A percentile compares a stretch with the other conserved stretches of the same genome.
These are phyloP conservation scores for Pterocarpus macrocarpus DNA, from an alignment of 306 rosid species.

Conservation along the genomic window DNA sequence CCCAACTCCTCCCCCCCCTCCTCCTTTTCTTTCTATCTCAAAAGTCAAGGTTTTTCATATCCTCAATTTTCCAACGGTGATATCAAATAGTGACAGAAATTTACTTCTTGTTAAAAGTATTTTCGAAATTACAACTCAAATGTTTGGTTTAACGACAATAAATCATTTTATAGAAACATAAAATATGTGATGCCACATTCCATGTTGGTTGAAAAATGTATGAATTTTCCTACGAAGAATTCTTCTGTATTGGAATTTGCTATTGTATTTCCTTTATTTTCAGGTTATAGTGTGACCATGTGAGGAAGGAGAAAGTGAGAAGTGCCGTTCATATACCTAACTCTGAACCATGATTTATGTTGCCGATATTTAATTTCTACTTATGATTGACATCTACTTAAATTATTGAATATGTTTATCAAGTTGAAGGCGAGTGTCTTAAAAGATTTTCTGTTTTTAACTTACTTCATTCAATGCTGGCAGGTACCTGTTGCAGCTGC, in stretches of 20 bases:
- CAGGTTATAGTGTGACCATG: too few species aligned
- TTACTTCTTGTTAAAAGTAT: neutral
- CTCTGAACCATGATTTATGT: neutral
- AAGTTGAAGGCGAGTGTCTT: neutral
- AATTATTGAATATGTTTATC: constrained; percentile 8
- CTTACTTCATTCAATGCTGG: constrained; percentile 32
- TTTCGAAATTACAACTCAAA: neutral
- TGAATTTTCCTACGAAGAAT: neutral
- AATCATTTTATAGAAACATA: neutral
- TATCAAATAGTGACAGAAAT: neutral
- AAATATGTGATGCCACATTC: neutral
- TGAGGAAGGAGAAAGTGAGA: too few species aligned
- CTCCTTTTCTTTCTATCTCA: too few species aligned
- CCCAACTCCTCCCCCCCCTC: too few species aligned
- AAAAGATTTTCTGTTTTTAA: constrained; percentile 4
- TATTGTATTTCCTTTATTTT: too few species aligned
- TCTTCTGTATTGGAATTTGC: neutral
- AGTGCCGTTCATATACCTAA: too few species aligned
- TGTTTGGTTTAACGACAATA: neutral
- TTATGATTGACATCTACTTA: neutral
- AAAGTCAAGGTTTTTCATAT: too few species aligned
- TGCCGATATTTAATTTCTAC: neutral
- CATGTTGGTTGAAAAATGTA: neutral
- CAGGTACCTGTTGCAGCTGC: constrained; percentile 98
- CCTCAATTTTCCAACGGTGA: too few species aligned